These are phyloP conservation scores for Tulasnella sp. DNA, from an alignment of 768 basidiomycete genomes.

Conservation along the genomic window DNA sequence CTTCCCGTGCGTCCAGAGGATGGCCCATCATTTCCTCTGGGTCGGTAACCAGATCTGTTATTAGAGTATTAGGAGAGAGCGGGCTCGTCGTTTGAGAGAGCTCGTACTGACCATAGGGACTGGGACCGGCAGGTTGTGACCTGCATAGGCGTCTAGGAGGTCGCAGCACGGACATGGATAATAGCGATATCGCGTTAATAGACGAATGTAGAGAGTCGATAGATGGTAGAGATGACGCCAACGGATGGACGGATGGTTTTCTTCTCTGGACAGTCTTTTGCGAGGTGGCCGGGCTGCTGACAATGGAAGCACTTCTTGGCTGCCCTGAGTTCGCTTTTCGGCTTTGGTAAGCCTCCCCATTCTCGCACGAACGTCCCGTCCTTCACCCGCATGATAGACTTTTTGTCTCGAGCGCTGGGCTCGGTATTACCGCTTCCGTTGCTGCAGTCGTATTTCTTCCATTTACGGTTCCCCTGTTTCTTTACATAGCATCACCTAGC, in stretches of 20 bases:
- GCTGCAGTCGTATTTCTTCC: not conserved
- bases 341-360: not conserved
- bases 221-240: not conserved
- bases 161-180: not conserved
- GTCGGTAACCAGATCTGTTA: too few relatives aligned
- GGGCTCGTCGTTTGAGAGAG: too few relatives aligned
- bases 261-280: constrained; percentile 11
- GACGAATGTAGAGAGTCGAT: constrained; percentile 2
- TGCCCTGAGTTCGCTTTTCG: constrained; percentile 24
- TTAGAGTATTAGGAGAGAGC: too few relatives aligned
- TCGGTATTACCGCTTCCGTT: not conserved
- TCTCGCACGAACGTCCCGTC: not conserved
- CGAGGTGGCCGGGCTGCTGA: constrained; percentile 10
- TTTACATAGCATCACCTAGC: too few relatives aligned
- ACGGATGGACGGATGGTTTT: not conserved
- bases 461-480: too few relatives aligned
- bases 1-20: too few relatives aligned
- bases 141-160: too few relatives aligned
- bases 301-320: constrained; percentile 24
- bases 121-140: too few relatives aligned
- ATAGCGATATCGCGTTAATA: not conserved
- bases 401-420: not conserved
- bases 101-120: too few relatives aligned
- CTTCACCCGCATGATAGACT: too few relatives aligned
- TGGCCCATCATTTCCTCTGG: too few relatives aligned